Base-by-base conservation (phyloP, 2,329 filamentous ascomycete genomes). In the Diplodia scrobiculata region DNA sequence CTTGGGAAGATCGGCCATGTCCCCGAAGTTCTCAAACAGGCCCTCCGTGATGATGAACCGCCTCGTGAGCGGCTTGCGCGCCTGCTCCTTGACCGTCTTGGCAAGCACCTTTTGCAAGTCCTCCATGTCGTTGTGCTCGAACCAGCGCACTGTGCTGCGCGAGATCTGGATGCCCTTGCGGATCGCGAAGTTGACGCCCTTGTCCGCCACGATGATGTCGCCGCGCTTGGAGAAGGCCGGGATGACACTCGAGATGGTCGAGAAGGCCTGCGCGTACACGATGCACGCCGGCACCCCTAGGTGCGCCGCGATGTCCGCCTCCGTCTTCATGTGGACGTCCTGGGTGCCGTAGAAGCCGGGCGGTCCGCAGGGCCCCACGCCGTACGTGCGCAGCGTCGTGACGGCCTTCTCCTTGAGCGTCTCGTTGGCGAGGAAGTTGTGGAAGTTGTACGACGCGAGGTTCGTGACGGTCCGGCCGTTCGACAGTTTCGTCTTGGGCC, bases 331-430 rank as follows among this genome's bases (percentile, higher is more conserved):
- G 79, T 99, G 95, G 53, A 98, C 93, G 79, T 99, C 95, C 77
- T 98, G 94, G 36, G 92, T 99, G 70, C 93, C 95, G 80, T 99
- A 99, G 81, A 99, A 99, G 70, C 96, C 93, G 5, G 95, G 95
- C 19, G 95, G 95, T 21, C 95, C 95, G 76, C 95, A 99, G 66
- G 95, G 94, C 9, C 95, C 96, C 48, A 99, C 96, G 66, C 95
- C 95, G 73, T 99, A 99, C 21, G 91, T 96, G 68, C 94, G 91
- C 47, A 99, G 85, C 0, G 93, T 96, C 77, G 94, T 89, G 69
- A 99, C 92, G 1, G 94, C 95, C 78, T 97, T 96, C 72, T 97
- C 92, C 75, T 96, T 97, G 73, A 99, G 88, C 41, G 89, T 86
- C 68, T 98, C 94, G 76, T 97, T 97, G 63, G 87, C 87, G 70